A percentile compares a stretch with the other conserved stretches of the same genome.
phyloP scores from a whole-genome alignment of 2,329 filamentous ascomycete genomes.

The Phaeoacremonium minimum region DNA sequence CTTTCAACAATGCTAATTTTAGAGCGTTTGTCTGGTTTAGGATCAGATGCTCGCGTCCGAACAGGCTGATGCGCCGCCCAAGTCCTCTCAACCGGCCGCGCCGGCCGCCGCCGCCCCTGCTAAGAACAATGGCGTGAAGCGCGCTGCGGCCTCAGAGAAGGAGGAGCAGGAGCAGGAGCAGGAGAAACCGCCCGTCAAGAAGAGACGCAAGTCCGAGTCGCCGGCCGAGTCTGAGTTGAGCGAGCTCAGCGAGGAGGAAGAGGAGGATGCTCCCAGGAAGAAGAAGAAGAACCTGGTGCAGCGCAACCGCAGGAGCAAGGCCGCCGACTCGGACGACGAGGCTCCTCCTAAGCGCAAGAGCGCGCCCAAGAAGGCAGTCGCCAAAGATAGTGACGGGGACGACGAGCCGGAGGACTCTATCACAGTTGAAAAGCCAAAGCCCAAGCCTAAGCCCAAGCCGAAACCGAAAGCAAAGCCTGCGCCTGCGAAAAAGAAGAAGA shows the following conservation, averaged over 20 bases:
- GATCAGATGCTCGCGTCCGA: not conserved
- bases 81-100: slow-evolving; percentile 13
- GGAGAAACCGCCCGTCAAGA: slow-evolving; percentile 11
- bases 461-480: slow-evolving; percentile 13
- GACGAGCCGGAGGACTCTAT: not conserved
- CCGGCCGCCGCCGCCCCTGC: slow-evolving; percentile 22
- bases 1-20: too few species aligned
- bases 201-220: slow-evolving; percentile 10
- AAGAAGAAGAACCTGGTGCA: slow-evolving; percentile 16
- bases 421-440: slow-evolving; percentile 1
- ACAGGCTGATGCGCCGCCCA: slow-evolving; percentile 1
- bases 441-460: slow-evolving; percentile 4
- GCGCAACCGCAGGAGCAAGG: slow-evolving; percentile 12
- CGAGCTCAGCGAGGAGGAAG: slow-evolving; percentile 13
- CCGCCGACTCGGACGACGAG: slow-evolving; percentile 22
- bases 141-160: slow-evolving; percentile 19
- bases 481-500: slow-evolving; percentile 8
- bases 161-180: slow-evolving; percentile 12
- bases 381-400: slow-evolving; percentile 1
- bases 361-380: slow-evolving; percentile 6
- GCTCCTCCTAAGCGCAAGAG: slow-evolving; percentile 10
- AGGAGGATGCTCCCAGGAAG: slow-evolving; percentile 21
- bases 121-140: slow-evolving; percentile 18
- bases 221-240: slow-evolving; percentile 17
- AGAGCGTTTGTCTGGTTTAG: too few species aligned